These are phyloP conservation scores for Paraphaeosphaeria sporulosa DNA, from an alignment of 2,329 filamentous ascomycete species.

Conservation along the genomic window DNA sequence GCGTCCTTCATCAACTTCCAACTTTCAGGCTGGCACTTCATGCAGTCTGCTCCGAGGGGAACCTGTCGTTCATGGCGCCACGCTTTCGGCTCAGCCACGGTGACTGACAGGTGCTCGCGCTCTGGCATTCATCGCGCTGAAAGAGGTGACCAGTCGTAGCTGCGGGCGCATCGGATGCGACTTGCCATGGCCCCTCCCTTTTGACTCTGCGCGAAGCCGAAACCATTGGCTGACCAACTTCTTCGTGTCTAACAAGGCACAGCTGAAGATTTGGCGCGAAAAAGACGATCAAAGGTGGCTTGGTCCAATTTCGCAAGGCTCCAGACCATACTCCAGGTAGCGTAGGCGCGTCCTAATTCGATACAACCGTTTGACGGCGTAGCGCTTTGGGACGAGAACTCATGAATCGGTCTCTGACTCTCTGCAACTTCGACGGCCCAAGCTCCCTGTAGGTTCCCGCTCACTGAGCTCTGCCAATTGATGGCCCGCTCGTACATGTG, in stretches of 20 bases:
- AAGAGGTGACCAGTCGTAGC: not conserved
- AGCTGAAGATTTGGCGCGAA: conserved; percentile 17
- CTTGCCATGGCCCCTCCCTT: conserved; percentile 12
- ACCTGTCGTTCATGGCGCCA: not conserved
- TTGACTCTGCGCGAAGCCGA: conserved; percentile 25
- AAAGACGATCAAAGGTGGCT: conserved; percentile 28
- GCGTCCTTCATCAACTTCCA: conserved; percentile 28
- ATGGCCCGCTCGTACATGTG: conserved; percentile 32
- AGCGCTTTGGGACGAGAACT: conserved; percentile 22
- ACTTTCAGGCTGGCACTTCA: conserved; percentile 23
- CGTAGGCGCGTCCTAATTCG: conserved; percentile 29
- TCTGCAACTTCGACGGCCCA: conserved; percentile 25
- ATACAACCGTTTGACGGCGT: conserved; percentile 37
- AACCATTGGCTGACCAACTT: conserved; percentile 24
- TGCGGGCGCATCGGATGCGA: not conserved
- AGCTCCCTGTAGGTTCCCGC: conserved; percentile 30
- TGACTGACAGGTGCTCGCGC: not conserved
- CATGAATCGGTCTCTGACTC: conserved; percentile 16
- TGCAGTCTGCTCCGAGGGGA: conserved; percentile 18
- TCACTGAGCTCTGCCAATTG: conserved; percentile 29
- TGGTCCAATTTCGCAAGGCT: conserved; percentile 38
- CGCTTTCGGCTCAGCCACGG: not conserved
- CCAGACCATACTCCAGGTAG: conserved; percentile 29
- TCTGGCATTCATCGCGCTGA: not conserved
- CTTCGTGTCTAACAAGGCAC: conserved; percentile 20